These are phyloP conservation scores for Pseudozyma hubeiensis DNA, from an alignment of 1,284 basidiomycete species.

Conservation along the genomic window DNA sequence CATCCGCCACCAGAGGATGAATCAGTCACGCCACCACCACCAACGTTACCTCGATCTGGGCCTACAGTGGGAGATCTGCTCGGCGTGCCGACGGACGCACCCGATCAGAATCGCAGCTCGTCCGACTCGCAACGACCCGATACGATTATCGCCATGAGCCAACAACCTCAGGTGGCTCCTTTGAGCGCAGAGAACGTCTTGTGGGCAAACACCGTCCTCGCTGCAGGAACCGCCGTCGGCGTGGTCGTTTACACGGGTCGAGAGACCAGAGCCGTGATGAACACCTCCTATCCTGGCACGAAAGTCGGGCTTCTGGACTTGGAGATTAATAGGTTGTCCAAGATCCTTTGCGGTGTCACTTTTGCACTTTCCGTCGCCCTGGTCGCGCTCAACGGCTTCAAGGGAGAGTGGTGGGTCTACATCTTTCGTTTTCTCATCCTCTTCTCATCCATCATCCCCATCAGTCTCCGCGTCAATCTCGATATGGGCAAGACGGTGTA, in stretches of 20 bases:
- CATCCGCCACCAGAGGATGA: conserved; percentile 70
- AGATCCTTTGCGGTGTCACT: conserved; percentile 95
- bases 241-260: conserved; percentile 93
- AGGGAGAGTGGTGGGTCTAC: conserved; percentile 95
- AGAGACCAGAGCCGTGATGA: conserved; percentile 98
- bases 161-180: conserved; percentile 61
- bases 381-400: conserved; percentile 95
- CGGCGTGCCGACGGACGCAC: conserved; percentile 24
- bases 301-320: conserved; percentile 92
- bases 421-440: conserved; percentile 96
- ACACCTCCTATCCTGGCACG: conserved; percentile 94
- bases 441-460: conserved; percentile 98
- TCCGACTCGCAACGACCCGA: conserved; percentile 30
- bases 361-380: conserved; percentile 90
- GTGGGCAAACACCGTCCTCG: conserved; percentile 97
- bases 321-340: conserved; percentile 95
- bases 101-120: conserved; percentile 24
- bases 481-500: conserved; percentile 99
- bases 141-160: conserved; percentile 69
- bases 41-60: conserved; percentile 52
- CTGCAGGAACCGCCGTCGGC: conserved; percentile 91
- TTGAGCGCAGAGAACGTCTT: conserved; percentile 89
- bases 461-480: conserved; percentile 96
- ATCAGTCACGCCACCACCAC: conserved; percentile 20
- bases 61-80: conserved; percentile 69